phyloP scores from a whole-genome alignment of 352 stramenopile genomes.

The Phytophthora hibernalis region DNA sequence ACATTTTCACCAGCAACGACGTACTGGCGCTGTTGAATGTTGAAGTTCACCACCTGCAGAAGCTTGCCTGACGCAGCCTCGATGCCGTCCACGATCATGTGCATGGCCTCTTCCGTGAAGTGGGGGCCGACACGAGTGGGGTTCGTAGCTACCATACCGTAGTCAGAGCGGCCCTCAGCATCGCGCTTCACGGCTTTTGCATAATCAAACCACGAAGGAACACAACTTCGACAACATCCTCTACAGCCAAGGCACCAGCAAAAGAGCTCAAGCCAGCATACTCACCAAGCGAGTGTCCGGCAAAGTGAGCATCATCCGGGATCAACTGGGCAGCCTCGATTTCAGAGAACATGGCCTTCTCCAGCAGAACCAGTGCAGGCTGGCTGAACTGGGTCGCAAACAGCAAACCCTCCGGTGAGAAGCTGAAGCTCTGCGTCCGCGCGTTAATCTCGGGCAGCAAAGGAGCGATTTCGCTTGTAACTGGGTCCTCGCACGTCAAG shows the following conservation, averaged over 20 bases:
- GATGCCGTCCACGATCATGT: constrained; percentile 78
- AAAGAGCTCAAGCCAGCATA: constrained; percentile 87
- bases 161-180: constrained; percentile 75
- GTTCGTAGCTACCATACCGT: constrained; percentile 89
- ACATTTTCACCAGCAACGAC: constrained; percentile 87
- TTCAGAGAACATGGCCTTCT: constrained; percentile 89
- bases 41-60: constrained; percentile 91
- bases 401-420: constrained; percentile 80
- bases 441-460: constrained; percentile 83
- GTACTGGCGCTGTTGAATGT: constrained; percentile 86
- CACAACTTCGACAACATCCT: constrained; percentile 83
- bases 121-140: constrained; percentile 74
- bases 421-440: constrained; percentile 87
- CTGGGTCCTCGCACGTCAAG: constrained; percentile 70
- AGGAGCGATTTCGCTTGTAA: constrained; percentile 55
- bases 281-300: constrained; percentile 90
- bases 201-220: constrained; percentile 83
- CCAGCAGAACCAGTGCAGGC: constrained; percentile 79
- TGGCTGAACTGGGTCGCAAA: constrained; percentile 91
- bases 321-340: constrained; percentile 77
- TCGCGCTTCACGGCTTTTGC: constrained; percentile 65
- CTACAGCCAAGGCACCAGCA: constrained; percentile 68
- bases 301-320: constrained; percentile 74
- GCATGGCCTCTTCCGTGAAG: constrained; percentile 76
- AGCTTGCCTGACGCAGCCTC: constrained; percentile 67